phyloP scores from a whole-genome alignment of 73 alveolate species.

The Paramecium biaurelia region DNA sequence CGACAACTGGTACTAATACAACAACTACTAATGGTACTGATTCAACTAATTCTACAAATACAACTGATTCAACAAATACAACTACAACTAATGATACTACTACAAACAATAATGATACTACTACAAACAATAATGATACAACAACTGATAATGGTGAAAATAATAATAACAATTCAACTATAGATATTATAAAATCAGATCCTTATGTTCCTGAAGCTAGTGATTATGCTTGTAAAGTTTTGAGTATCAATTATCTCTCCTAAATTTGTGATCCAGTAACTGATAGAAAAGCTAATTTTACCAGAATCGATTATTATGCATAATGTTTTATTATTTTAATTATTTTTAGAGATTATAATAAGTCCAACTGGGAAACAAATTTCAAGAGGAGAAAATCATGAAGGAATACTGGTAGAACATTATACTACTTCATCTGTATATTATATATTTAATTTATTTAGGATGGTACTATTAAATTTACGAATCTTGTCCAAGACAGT shows the following conservation, averaged over 20 bases:
- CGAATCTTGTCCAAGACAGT: not conserved
- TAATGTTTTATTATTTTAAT: not conserved
- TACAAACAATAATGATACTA: not conserved
- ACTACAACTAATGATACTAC: not conserved
- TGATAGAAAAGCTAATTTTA: not conserved
- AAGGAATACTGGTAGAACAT: constrained; percentile 1
- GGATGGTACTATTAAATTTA: not conserved
- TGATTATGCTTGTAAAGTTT: not conserved
- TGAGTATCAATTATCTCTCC: not conserved
- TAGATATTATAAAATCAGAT: not conserved
- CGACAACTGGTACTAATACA: not conserved
- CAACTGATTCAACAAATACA: not conserved
- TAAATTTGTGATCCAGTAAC: not conserved
- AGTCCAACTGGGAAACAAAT: not conserved
- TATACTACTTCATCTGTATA: not conserved
- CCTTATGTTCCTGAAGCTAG: not conserved
- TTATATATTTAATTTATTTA: not conserved
- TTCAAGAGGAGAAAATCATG: constrained; percentile 12
- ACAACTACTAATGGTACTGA: not conserved
- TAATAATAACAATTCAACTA: not conserved
- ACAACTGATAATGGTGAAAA: not conserved
- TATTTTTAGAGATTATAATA: not conserved
- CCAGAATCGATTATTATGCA: constrained; percentile 36
- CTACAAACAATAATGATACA: not conserved
- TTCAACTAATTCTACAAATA: not conserved